Conservation (phyloP, 371 early-diverging fungal species). For the Mucor lusitanicus region DNA sequence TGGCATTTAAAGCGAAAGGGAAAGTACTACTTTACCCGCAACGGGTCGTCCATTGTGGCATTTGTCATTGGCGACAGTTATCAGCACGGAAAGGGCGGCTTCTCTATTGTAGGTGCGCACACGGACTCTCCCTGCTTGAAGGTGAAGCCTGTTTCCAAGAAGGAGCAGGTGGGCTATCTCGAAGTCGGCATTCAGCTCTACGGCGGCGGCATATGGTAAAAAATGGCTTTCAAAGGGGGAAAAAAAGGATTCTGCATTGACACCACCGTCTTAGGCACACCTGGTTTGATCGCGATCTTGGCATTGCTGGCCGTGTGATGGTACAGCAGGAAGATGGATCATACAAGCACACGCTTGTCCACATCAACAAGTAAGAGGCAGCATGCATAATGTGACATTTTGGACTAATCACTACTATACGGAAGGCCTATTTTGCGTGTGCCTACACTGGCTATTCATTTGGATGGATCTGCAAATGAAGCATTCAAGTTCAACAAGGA, state of each 20-base stretch:
- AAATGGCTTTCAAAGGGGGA: neutral
- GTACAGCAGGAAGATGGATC: conserved; percentile 72
- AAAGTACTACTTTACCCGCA: conserved; percentile 91
- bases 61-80: conserved; percentile 89
- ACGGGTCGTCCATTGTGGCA: conserved; percentile 84
- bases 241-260: neutral
- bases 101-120: conserved; percentile 93
- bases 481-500: conserved; percentile 95
- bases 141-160: conserved; percentile 91
- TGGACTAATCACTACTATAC: neutral
- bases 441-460: conserved; percentile 96
- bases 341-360: conserved; percentile 71
- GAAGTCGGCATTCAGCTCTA: conserved; percentile 92
- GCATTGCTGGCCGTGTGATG: conserved; percentile 95
- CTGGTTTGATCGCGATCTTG: conserved; percentile 98
- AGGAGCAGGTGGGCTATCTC: conserved; percentile 78
- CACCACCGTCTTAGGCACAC: conserved; percentile 72
- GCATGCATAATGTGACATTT: neutral
- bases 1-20: conserved; percentile 80
- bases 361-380: conserved; percentile 61
- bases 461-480: conserved; percentile 76
- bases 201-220: conserved; percentile 92
- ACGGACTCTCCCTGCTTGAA: conserved; percentile 97
- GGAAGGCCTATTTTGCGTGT: conserved; percentile 91
- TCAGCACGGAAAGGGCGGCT: conserved; percentile 79